phyloP scores from a whole-genome alignment of 2,329 filamentous ascomycete species.

The Aphanoascus verrucosus region DNA sequence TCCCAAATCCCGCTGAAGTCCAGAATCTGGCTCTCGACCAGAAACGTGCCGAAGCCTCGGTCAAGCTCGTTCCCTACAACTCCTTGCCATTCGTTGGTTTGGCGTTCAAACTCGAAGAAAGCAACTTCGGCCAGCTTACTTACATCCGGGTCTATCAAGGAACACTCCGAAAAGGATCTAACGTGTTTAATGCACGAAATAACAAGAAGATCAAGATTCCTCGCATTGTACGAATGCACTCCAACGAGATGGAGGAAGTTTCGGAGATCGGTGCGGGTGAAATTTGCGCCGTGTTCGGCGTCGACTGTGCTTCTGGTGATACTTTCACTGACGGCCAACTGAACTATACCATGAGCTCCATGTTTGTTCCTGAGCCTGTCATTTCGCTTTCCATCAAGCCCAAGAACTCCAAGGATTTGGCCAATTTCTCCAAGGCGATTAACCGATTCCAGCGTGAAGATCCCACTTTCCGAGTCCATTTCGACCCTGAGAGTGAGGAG shows the following conservation, averaged over 20 bases:
- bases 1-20: slow-evolving; percentile 83
- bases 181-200: slow-evolving; percentile 85
- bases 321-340: slow-evolving; percentile 92
- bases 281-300: slow-evolving; percentile 95
- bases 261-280: slow-evolving; percentile 86
- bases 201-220: slow-evolving; percentile 96
- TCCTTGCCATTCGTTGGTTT: slow-evolving; percentile 87
- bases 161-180: slow-evolving; percentile 72
- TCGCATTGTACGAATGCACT: slow-evolving; percentile 98
- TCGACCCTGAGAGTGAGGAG: slow-evolving; percentile 85
- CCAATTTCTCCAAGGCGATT: slow-evolving; percentile 97
- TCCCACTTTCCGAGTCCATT: slow-evolving; percentile 89
- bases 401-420: slow-evolving; percentile 80
- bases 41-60: slow-evolving; percentile 63
- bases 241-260: slow-evolving; percentile 98
- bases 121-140: slow-evolving; percentile 94
- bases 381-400: slow-evolving; percentile 97
- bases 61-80: slow-evolving; percentile 66
- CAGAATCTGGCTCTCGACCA: slow-evolving; percentile 82
- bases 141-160: slow-evolving; percentile 99
- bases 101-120: slow-evolving; percentile 98
- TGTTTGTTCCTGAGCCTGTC: slow-evolving; percentile 94
- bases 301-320: slow-evolving; percentile 94
- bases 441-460: slow-evolving; percentile 97
- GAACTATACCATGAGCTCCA: slow-evolving; percentile 92